Evolutionary conservation across 225 moss, liverwort and hornwort genomes (phyloP).

Genomic region (Antitrichia curtipendula): DNA sequence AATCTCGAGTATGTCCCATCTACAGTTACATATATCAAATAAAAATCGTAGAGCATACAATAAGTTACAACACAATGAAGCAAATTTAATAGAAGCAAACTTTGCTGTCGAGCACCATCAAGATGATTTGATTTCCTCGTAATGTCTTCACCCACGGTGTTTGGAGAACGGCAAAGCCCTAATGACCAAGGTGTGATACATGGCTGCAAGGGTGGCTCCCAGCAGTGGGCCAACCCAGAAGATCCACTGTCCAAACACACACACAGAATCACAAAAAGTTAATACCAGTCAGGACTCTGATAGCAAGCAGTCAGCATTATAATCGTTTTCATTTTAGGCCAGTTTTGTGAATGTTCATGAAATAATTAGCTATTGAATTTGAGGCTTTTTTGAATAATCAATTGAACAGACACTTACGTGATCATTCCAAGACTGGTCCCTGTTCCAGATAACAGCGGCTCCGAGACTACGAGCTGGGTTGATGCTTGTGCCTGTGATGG

Average conservation of each 20-base stretch:
- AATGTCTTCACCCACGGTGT: background rate
- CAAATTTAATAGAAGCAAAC: background rate
- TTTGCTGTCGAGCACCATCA: background rate
- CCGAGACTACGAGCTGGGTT: constrained; percentile 41
- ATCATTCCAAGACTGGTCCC: constrained; percentile 18
- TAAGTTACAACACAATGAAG: background rate
- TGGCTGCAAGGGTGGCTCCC: constrained; percentile 40
- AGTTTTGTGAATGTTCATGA: background rate
- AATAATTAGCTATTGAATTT: background rate
- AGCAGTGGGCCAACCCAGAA: constrained; percentile 42
- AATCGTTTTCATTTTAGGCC: background rate
- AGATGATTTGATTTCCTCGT: background rate
- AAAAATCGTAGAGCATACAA: background rate
- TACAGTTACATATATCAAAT: background rate
- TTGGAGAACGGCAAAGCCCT: constrained; percentile 39
- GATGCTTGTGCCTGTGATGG: constrained; percentile 46
- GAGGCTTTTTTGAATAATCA: background rate
- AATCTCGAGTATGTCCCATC: background rate
- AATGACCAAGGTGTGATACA: constrained; percentile 39
- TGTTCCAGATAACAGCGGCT: constrained; percentile 29
- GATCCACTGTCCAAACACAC: constrained; percentile 30
- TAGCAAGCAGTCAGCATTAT: background rate
- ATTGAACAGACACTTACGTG: constrained; percentile 7
- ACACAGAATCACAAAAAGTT: background rate
- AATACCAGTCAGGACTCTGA: no score